phyloP scores from a whole-genome alignment of 768 basidiomycete genomes.

The Kwoniella heveanensis region DNA sequence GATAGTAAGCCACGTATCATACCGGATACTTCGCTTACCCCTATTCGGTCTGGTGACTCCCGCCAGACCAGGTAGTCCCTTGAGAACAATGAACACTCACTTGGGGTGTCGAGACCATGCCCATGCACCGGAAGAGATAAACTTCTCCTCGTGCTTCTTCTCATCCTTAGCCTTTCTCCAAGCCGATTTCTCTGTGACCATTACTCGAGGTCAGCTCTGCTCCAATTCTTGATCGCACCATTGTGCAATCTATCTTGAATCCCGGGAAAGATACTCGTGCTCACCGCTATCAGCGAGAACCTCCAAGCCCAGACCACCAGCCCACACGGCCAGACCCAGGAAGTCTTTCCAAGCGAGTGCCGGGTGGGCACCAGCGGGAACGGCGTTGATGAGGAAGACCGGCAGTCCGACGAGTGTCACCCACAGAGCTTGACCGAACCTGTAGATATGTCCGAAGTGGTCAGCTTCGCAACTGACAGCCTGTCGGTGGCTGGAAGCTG shows the following conservation, averaged over 20 bases:
- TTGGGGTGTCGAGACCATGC: conserved; percentile 71
- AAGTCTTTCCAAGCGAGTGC: conserved; percentile 64
- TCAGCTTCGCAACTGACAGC: too few relatives aligned
- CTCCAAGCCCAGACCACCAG: conserved; percentile 62
- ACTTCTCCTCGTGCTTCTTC: conserved; percentile 70
- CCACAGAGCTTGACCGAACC: conserved; percentile 62
- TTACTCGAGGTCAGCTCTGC: not conserved
- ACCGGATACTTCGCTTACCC: too few relatives aligned
- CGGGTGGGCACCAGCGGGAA: conserved; percentile 62
- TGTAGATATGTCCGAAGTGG: not conserved
- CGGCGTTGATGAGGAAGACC: conserved; percentile 64
- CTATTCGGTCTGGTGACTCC: too few relatives aligned
- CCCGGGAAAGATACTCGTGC: too few relatives aligned
- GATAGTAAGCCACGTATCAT: not conserved
- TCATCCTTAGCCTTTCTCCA: conserved; percentile 66
- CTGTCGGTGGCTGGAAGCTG: too few relatives aligned
- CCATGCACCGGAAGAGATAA: conserved; percentile 72
- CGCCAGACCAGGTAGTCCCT: too few relatives aligned
- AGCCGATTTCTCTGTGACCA: conserved; percentile 61
- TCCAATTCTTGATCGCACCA: too few relatives aligned
- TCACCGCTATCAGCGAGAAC: conserved; percentile 31
- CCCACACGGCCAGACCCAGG: conserved; percentile 62
- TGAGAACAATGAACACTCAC: too few relatives aligned
- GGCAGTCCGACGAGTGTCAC: conserved; percentile 70
- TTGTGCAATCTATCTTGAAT: too few relatives aligned